Base-by-base conservation (phyloP, 108 stramenopile species). In the Nannochloropsis granulata region DNA sequence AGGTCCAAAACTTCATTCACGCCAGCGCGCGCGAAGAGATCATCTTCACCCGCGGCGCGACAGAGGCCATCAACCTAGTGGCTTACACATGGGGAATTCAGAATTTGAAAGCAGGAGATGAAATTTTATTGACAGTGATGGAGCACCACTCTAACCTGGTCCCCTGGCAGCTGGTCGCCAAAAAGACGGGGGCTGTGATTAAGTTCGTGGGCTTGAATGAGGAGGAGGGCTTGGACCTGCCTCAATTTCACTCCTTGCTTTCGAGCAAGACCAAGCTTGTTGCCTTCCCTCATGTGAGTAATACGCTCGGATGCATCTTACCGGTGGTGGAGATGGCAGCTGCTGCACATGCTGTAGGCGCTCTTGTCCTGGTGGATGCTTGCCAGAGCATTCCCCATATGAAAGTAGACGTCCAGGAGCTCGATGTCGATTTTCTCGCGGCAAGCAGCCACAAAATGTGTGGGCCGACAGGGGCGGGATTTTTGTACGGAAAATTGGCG, bases 131-230 rank as follows among this genome's bases (percentile, higher is more conserved):
- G 23, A 94, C 94, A 10, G 94, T 93, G 82, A 90, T 94, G 84
- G 97, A 98, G 89, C 97, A 98, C 92, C 97, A 97, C 92, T 92
- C 94, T 84, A 97, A 97, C 88, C 89, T 98, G 79, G 95, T 98
- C 3, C 97, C 97, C 14, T 98, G 97, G 97, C 96, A 98, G 90
- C 90, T 97, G 82, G 56, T 95, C 24, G 92, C 93, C 16, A 44
- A 91, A 79, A 83, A 93, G 78, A 93, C 88, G 25, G 93, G 94
- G 23, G 87, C 85, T 10, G 80, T 83, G 13, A 85, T 98, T 13
- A 92, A 92, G 82, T 96, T 91, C 86, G 93, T 93, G n/a, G 91
- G 91, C 23, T 81, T 93, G 19, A 90, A 89, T 79, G 82, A 85
- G 11, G 89, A 92, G 16, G 92, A 92, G 56, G 81, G 82, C 16